Evolutionary conservation across 345 rosid genomes (phyloP).

Genomic region (Brassica cretica): DNA sequence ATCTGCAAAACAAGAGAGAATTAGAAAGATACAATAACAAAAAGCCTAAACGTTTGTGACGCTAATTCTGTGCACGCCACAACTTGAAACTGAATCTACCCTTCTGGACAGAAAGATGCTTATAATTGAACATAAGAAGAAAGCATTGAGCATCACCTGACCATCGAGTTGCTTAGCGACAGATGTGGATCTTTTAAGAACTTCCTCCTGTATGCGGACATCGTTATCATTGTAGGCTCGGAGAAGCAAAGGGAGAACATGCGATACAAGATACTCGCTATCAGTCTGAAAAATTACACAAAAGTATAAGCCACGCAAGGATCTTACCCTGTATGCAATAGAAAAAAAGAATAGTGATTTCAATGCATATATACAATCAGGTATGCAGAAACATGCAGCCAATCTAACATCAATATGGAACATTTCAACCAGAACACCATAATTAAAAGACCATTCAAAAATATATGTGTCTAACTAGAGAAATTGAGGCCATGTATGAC

Average conservation of each 20-base stretch:
- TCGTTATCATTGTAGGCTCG: slow-evolving; percentile 94
- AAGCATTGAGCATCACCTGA: slow-evolving; percentile 57
- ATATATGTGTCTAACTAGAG: not conserved
- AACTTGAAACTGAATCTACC: not conserved
- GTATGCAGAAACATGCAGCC: slow-evolving; percentile 5
- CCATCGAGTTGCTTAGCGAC: slow-evolving; percentile 82
- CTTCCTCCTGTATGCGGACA: slow-evolving; percentile 95
- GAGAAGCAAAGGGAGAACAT: slow-evolving; percentile 79
- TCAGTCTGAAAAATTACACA: slow-evolving; percentile 58
- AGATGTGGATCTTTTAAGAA: slow-evolving; percentile 65
- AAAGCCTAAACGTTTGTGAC: not conserved
- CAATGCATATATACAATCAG: slow-evolving; percentile 18
- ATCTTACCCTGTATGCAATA: slow-evolving; percentile 1
- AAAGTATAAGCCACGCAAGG: slow-evolving; percentile 8
- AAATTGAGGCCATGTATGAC: not conserved
- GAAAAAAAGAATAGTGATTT: not conserved
- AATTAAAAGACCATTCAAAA: not conserved
- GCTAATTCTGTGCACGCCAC: not conserved
- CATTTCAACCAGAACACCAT: slow-evolving; percentile 8
- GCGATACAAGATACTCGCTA: slow-evolving; percentile 64
- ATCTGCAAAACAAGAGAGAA: slow-evolving; percentile 51
- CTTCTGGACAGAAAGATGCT: not conserved
- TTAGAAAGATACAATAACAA: not conserved
- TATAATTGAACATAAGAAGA: not conserved
- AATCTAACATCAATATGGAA: slow-evolving; percentile 20